Percentiles rank a stretch among this genome's conserved stretches.
Conservation (phyloP, 192 early-diverging fungal genomes). For the Lunasporangiospora selenospora region DNA sequence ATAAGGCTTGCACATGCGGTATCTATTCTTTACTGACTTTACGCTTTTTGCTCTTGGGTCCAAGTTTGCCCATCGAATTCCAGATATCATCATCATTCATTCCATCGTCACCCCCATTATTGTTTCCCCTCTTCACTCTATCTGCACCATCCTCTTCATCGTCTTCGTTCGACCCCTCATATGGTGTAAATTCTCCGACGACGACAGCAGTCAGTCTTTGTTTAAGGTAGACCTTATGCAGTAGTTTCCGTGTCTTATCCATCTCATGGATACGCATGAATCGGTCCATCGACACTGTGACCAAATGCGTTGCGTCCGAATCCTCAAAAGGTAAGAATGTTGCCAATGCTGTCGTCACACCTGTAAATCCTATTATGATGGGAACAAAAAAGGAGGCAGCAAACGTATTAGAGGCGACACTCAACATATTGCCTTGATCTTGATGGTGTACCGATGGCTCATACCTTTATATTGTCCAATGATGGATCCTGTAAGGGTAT, state of each 20-base stretch:
- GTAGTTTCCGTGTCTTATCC: slow-evolving; percentile 51
- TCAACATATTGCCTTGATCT: no score
- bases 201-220: slow-evolving; percentile 71
- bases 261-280: slow-evolving; percentile 80
- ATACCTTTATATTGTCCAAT: slow-evolving; percentile 69
- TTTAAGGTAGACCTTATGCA: slow-evolving; percentile 79
- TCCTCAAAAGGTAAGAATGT: slow-evolving; percentile 34
- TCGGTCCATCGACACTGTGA: slow-evolving; percentile 77
- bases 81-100: slow-evolving; percentile 43
- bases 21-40: slow-evolving; percentile 9
- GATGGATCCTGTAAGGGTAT: slow-evolving; percentile 62
- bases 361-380: slow-evolving; percentile 55
- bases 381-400: neutral
- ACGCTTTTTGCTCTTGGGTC: slow-evolving; percentile 40
- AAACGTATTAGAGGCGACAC: no score
- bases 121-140: no score
- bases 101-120: slow-evolving; percentile 1
- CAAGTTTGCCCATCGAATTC: slow-evolving; percentile 48
- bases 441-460: neutral
- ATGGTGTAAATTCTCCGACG: slow-evolving; percentile 55
- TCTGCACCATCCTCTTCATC: no score
- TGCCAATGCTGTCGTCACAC: slow-evolving; percentile 55
- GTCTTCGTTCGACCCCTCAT: slow-evolving; percentile 25
- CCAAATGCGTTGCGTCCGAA: slow-evolving; percentile 45
- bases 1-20: no score